Evolutionary conservation across 768 basidiomycete genomes (phyloP), one percentile per base, ranked within the genome.

Genomic region (Zangia roseola): DNA sequence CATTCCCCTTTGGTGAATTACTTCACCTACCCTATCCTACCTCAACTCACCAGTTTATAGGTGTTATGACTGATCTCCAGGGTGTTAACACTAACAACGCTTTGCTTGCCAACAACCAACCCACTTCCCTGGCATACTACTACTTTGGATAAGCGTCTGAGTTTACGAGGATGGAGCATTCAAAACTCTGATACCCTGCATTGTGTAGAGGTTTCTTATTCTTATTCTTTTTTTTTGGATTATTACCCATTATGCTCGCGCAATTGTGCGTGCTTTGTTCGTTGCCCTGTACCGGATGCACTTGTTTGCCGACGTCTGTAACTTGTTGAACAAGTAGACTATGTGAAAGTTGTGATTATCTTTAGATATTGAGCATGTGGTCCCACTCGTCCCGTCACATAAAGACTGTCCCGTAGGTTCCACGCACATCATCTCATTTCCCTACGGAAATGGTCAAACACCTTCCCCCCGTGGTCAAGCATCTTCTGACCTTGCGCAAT

Each of bases 391-490:
- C 24, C 14, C 21, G 25, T 50, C 45, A 17, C 42, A 43, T 57
- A 57, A 58, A 54, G 47, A 36, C n/a, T 17, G 33, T 25, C 6
- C 30, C 16, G 35, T 23, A 38, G 19, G 33, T 42, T 14, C 30
- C 23, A 12, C 35, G 43, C 37, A 33, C 37, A 34, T 45, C 41
- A n/a, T 39, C 31, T 41, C 38, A 44, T 47, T 16, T 33, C 17
- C 33, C 21, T 31, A 30, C 40, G 47, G 46, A 54, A 44, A 69
- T 68, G 59, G 71, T 77, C 55, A 72, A 64, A 49, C 73, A 74
- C 33, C 71, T 94, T 20, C 80, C 89, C 2, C 74, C 82, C 2
- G 60, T 76, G 10, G 69, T 94, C 58, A 94, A 91, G 72, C 84
- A 85, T 17, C 74, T 88, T 44, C 66, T 88, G 66, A 80, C 80